These are phyloP conservation scores for Trichoderma polysporum DNA, from an alignment of 2,329 filamentous ascomycete species.

Conservation along the genomic window DNA sequence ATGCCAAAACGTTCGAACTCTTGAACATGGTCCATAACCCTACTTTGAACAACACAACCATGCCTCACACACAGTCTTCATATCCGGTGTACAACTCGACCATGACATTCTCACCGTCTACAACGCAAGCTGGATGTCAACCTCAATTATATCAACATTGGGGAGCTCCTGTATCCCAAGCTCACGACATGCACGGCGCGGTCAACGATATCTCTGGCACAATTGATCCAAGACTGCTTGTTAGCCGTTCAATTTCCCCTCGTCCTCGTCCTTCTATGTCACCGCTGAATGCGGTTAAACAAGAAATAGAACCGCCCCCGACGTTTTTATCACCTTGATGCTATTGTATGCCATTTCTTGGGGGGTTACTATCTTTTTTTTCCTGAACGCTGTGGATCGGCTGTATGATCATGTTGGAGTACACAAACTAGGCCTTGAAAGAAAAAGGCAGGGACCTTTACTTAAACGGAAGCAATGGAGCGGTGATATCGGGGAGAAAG, in stretches of 20 bases:
- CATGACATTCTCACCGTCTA: neutral
- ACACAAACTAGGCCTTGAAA: neutral
- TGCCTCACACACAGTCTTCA: neutral
- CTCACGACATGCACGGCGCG: neutral
- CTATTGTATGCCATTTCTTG: neutral
- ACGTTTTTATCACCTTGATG: neutral
- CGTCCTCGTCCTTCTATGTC: neutral
- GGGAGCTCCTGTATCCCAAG: neutral
- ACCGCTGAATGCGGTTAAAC: neutral
- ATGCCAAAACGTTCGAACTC: neutral
- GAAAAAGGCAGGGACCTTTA: neutral
- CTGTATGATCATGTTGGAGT: neutral
- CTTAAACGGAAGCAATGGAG: neutral
- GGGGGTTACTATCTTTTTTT: neutral
- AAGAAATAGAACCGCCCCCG: neutral
- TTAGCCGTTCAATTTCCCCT: neutral
- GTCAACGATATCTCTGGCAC: neutral
- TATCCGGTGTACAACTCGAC: neutral
- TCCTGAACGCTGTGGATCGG: neutral
- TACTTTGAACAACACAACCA: neutral
- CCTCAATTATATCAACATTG: neutral
- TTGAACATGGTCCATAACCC: neutral
- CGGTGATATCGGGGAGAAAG: neutral
- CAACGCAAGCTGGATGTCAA: neutral
- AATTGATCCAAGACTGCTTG: slow-evolving; percentile 13